Evolutionary conservation across 169 alveolate species (phyloP), one percentile per base, ranked within the genome.

Genomic region (Plasmodium knowlesi): DNA sequence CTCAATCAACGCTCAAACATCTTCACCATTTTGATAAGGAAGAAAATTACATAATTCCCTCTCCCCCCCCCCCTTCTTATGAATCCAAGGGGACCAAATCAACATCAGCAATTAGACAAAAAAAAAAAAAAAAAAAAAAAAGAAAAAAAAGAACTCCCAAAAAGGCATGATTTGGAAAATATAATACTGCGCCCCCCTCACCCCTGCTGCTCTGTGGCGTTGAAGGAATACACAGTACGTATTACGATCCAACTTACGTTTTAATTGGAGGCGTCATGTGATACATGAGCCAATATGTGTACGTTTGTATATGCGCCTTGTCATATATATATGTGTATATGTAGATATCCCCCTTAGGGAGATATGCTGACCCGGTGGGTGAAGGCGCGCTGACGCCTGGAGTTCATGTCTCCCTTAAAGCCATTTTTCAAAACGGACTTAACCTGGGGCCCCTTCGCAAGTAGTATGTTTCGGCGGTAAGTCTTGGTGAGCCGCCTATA

Each of bases 401-500:
- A 3, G 76, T n/a, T 12, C 5, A 2, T 25, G 76, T 6, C 16
- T 5, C 37, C n/a, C n/a, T 67, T 67, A 67, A 67, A 67, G 37
- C 76, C 76, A n/a, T 67, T 67, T 67, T 67, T 67, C 37, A 67
- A 22, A 67, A 67, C 76, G 1, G 76, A 67, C 76, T 67, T 67
- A 39, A 32, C 39, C 16, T 67, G 76, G 0, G 34, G 30, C 41
- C 76, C 76, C 76, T 67, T 67, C 16, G 37, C 41, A 67, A 67
- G 34, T 2, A 67, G 34, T 2, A 67, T 67, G n/a, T 16, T 39
- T 12, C 79, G 19, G 37, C 22, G 22, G 37, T 79, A 16, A 9
- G 19, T 25, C 79, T 28, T 78, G 72, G 19, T 53, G 57, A 86
- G 67, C 16, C 85, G 34, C 61, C 53, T 86, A 34, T 86, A 86